A percentile compares a stretch with the other conserved stretches of the same genome.
phyloP scores from a whole-genome alignment of 306 rosid species.

The Ochetophila trinervis region DNA sequence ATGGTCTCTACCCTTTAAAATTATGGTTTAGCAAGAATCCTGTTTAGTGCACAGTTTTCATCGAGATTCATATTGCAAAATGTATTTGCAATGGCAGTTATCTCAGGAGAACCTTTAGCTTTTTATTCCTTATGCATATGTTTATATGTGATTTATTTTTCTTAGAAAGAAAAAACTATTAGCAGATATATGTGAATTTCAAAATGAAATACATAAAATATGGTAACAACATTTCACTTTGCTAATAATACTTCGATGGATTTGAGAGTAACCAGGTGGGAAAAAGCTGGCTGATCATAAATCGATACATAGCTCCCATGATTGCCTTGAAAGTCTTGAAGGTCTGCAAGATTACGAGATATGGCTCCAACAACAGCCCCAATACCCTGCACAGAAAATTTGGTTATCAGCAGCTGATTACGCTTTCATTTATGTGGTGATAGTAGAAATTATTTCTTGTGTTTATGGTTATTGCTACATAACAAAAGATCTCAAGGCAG shows the following conservation, averaged over 20 bases:
- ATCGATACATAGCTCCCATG: constrained; percentile 76
- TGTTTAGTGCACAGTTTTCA: not conserved
- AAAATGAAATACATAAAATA: constrained; percentile 4
- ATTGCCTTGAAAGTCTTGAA: constrained; percentile 68
- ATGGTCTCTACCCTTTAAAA: too few species aligned
- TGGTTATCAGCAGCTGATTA: constrained; percentile 9
- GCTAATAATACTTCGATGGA: constrained; percentile 23
- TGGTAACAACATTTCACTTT: not conserved
- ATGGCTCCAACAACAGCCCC: constrained; percentile 93
- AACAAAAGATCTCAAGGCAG: not conserved
- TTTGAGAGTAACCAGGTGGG: constrained; percentile 64
- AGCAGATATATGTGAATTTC: not conserved
- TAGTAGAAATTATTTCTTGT: not conserved
- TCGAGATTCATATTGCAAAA: not conserved
- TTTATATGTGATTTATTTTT: not conserved
- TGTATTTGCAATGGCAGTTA: not conserved
- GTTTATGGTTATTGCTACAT: too few species aligned
- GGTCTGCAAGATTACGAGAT: constrained; percentile 61
- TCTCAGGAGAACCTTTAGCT: constrained; percentile 10
- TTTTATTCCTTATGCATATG: not conserved
- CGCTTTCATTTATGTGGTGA: constrained; percentile 2
- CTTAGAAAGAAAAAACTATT: not conserved
- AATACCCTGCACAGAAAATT: constrained; percentile 51
- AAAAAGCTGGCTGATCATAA: constrained; percentile 81
- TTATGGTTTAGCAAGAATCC: too few species aligned